Evolutionary conservation across 352 stramenopile genomes (phyloP).

Genomic region (Pythium brachiatum): DNA sequence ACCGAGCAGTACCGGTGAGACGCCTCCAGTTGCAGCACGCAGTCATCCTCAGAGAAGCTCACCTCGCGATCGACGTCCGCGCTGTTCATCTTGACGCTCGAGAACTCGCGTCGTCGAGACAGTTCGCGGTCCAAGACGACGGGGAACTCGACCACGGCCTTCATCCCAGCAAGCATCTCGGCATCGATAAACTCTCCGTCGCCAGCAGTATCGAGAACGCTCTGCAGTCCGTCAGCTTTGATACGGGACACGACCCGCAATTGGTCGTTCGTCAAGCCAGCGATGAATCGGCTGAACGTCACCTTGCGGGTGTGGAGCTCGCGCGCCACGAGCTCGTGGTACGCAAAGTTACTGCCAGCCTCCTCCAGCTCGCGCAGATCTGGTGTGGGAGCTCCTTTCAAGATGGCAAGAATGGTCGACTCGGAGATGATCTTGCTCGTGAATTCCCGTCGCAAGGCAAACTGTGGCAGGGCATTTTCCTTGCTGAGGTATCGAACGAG

Average conservation of each 20-base stretch:
- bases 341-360: constrained; percentile 43
- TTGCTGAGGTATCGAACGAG: constrained; percentile 58
- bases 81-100: constrained; percentile 70
- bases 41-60: constrained; percentile 78
- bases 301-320: constrained; percentile 67
- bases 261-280: constrained; percentile 55
- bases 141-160: constrained; percentile 47
- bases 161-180: constrained; percentile 35
- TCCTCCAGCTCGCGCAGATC: constrained; percentile 52
- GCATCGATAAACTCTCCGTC: constrained; percentile 25
- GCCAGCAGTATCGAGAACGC: background rate
- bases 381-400: constrained; percentile 49
- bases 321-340: constrained; percentile 53
- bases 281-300: constrained; percentile 48
- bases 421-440: constrained; percentile 72
- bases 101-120: constrained; percentile 58
- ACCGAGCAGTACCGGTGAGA: constrained; percentile 71
- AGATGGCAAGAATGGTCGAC: constrained; percentile 57
- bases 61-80: constrained; percentile 46
- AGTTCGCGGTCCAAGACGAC: constrained; percentile 64
- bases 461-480: constrained; percentile 47
- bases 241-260: constrained; percentile 39
- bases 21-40: constrained; percentile 60
- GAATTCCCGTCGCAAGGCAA: constrained; percentile 63
- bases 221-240: constrained; percentile 7